These are phyloP conservation scores for Amphibolis antarctica DNA, from an alignment of 106 monocot species.

Conservation along the genomic window DNA sequence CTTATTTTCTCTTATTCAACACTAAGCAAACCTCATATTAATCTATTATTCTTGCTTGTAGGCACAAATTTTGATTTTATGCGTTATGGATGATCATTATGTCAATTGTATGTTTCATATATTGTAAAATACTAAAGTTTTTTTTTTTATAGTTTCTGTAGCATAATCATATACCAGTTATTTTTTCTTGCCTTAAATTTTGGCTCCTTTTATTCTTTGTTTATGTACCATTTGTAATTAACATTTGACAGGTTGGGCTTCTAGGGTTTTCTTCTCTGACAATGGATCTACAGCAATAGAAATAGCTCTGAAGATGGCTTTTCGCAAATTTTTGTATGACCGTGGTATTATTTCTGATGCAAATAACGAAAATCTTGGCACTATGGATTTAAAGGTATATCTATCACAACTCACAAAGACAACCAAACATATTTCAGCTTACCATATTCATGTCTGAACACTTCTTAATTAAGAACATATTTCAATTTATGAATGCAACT, in stretches of 20 bases:
- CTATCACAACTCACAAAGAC: neutral
- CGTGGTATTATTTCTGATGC: constrained; percentile 29
- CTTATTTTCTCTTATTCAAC: too few relatives aligned
- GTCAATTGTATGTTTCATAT: too few relatives aligned
- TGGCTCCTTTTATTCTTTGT: neutral
- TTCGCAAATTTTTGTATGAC: constrained; percentile 66
- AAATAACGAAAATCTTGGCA: constrained; percentile 5
- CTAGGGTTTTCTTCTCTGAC: constrained; percentile 83
- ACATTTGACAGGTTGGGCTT: constrained; percentile 71
- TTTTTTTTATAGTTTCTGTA: neutral
- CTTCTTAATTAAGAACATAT: neutral
- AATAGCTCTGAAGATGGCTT: constrained; percentile 97
- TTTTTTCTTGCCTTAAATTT: neutral
- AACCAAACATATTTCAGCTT: neutral
- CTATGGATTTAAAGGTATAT: constrained; percentile 46
- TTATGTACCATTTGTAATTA: neutral
- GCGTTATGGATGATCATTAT: too few relatives aligned
- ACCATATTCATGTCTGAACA: neutral
- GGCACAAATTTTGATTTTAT: too few relatives aligned
- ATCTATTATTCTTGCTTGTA: too few relatives aligned
- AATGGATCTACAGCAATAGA: constrained; percentile 97
- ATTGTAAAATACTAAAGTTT: too few relatives aligned
- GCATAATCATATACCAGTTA: neutral
- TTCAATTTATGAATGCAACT: neutral
- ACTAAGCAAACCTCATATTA: too few relatives aligned